A percentile compares a stretch with the other conserved stretches of the same genome.
Conservation (phyloP, 805 yeast genomes). For the Saccharomyces paradoxus region DNA sequence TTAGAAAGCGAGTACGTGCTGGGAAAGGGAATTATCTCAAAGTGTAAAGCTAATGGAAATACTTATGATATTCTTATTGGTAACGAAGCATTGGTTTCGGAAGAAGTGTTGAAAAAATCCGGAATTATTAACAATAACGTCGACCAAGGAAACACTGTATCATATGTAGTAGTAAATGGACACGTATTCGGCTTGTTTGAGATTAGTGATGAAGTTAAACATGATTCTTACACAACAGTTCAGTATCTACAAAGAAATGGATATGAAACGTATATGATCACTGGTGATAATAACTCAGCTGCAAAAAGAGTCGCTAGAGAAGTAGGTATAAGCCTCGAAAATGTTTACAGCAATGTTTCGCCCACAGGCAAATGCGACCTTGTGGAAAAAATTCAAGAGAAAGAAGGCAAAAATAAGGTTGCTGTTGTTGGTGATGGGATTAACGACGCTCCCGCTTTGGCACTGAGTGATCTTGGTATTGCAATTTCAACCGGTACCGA, state of each 20-base stretch:
- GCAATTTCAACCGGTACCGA: conserved; percentile 92
- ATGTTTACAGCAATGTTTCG: conserved; percentile 65
- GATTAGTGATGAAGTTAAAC: conserved; percentile 58
- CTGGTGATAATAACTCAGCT: conserved; percentile 70
- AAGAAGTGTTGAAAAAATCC: conserved; percentile 3
- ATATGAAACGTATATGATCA: conserved; percentile 70
- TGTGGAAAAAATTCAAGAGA: conserved; percentile 45
- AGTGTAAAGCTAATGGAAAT: conserved; percentile 13
- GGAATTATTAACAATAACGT: conserved; percentile 9
- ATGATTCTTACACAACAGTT: conserved; percentile 56
- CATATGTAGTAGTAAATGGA: conserved; percentile 53
- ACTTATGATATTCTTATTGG: conserved; percentile 45
- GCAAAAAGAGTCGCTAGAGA: conserved; percentile 57
- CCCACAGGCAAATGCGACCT: conserved; percentile 72
- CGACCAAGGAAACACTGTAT: conserved; percentile 36
- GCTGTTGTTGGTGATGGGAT: conserved; percentile 97
- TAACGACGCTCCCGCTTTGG: conserved; percentile 95
- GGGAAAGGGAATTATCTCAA: conserved; percentile 33
- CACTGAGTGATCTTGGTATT: conserved; percentile 79
- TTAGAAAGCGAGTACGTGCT: conserved; percentile 26
- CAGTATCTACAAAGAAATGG: conserved; percentile 44
- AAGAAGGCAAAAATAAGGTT: conserved; percentile 37
- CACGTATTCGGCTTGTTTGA: conserved; percentile 56
- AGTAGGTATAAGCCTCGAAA: conserved; percentile 55
- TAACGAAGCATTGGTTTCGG: conserved; percentile 35